Conservation (phyloP, 2,329 filamentous ascomycete species). For the Colletotrichum karsti region DNA sequence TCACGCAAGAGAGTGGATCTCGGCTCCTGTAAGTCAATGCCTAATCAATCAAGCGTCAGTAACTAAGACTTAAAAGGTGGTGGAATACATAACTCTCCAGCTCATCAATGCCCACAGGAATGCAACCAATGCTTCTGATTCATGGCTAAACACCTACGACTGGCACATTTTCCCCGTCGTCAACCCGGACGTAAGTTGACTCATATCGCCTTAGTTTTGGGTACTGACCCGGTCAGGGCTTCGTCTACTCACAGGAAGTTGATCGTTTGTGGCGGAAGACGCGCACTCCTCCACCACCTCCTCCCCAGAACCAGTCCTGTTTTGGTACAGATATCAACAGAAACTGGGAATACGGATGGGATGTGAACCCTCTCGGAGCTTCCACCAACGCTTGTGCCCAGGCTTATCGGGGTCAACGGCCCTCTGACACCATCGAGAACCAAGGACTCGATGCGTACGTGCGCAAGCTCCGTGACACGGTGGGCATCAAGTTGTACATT, state of each 20-base stretch:
- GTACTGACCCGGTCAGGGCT: too few relatives aligned
- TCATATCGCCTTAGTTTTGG: too few relatives aligned
- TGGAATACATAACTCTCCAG: slow-evolving; percentile 57
- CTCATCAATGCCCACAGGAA: slow-evolving; percentile 50
- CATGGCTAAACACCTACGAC: slow-evolving; percentile 62
- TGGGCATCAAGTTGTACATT: slow-evolving; percentile 54
- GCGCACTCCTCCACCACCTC: slow-evolving; percentile 50
- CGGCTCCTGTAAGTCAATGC: slow-evolving; percentile 55
- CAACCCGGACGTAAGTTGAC: slow-evolving; percentile 59
- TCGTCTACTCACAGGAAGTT: slow-evolving; percentile 52
- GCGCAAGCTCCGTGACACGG: slow-evolving; percentile 38
- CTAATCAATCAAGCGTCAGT: fast-evolving
- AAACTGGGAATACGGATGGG: slow-evolving; percentile 61
- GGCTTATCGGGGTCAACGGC: slow-evolving; percentile 49
- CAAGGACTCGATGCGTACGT: slow-evolving; percentile 47
- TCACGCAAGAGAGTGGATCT: slow-evolving; percentile 64
- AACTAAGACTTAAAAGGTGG: slow-evolving; percentile 31
- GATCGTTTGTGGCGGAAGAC: slow-evolving; percentile 63
- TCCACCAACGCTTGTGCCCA: slow-evolving; percentile 58
- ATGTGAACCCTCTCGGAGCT: slow-evolving; percentile 48
- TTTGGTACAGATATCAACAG: slow-evolving; percentile 61
- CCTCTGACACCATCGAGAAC: slow-evolving; percentile 55
- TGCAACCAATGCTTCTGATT: slow-evolving; percentile 40
- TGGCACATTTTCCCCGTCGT: slow-evolving; percentile 62
- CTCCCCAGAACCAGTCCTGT: slow-evolving; percentile 43